phyloP scores from a whole-genome alignment of 345 rosid genomes.

The Microcos paniculata region DNA sequence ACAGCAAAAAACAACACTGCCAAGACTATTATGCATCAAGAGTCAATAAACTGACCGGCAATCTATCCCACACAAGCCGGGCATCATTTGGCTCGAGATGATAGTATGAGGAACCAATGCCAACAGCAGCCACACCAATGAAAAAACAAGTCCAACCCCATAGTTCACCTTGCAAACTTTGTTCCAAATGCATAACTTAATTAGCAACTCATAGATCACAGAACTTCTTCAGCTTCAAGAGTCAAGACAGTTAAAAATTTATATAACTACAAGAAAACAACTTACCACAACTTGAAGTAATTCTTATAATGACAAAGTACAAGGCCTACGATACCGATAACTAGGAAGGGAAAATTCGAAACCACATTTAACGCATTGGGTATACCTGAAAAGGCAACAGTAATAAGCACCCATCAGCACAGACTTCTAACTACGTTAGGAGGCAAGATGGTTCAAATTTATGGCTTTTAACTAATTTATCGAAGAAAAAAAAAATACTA shows the following conservation, averaged over 20 bases:
- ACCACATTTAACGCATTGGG: conserved; percentile 79
- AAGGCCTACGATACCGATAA: conserved; percentile 76
- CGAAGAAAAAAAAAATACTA: not conserved
- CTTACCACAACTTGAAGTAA: conserved; percentile 68
- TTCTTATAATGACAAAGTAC: conserved; percentile 70
- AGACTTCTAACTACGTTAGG: not conserved
- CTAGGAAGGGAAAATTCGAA: conserved; percentile 92
- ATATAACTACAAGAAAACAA: not conserved
- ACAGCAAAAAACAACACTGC: not conserved
- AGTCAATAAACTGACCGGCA: conserved; percentile 55
- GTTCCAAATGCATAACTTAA: not conserved
- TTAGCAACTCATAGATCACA: not conserved
- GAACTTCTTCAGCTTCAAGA: not conserved
- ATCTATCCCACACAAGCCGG: conserved; percentile 92
- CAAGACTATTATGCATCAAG: not conserved
- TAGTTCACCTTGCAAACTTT: conserved; percentile 86
- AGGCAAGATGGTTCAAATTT: not conserved
- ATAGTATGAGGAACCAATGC: conserved; percentile 81
- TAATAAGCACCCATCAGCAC: not conserved
- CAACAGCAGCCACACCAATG: conserved; percentile 83
- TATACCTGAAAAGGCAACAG: conserved; percentile 57
- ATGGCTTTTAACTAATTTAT: not conserved
- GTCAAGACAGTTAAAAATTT: not conserved
- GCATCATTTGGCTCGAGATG: conserved; percentile 91
- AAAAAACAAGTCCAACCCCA: conserved; percentile 86